Percentiles rank a stretch among this genome's conserved stretches.
Conservation (phyloP, 352 stramenopile species). For the Phytophthora sansomeana region DNA sequence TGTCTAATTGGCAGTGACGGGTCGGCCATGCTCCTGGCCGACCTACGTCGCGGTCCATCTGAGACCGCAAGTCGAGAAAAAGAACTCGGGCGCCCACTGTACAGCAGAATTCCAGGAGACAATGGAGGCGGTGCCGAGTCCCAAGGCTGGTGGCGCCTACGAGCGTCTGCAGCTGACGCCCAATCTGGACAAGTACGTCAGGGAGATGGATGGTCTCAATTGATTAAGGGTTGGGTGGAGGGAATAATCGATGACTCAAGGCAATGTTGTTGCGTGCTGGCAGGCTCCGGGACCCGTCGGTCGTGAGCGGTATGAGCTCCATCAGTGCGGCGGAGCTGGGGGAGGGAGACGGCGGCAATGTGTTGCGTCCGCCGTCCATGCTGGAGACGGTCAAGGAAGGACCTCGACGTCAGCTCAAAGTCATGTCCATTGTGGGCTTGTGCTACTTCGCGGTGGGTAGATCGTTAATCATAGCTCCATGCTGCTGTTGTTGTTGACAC, state of each 20-base stretch:
- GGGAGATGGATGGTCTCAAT: constrained; percentile 4
- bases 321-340: constrained; percentile 43
- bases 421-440: constrained; percentile 61
- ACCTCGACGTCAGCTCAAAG: constrained; percentile 56
- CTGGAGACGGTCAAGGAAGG: constrained; percentile 54
- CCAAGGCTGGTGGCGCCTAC: constrained; percentile 30
- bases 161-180: constrained; percentile 36
- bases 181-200: constrained; percentile 34
- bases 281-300: constrained; percentile 29
- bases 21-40: background rate
- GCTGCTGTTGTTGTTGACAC: background rate
- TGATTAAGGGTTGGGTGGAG: constrained; percentile 31
- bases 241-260: no score
- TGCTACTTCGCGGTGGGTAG: constrained; percentile 62
- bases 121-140: constrained; percentile 30
- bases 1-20: constrained; percentile 9
- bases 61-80: constrained; percentile 24
- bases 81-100: constrained; percentile 11
- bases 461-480: no score
- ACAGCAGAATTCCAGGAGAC: constrained; percentile 2
- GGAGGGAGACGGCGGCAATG: constrained; percentile 23
- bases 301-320: constrained; percentile 27
- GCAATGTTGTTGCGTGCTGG: background rate
- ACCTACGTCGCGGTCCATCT: constrained; percentile 14
- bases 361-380: constrained; percentile 23